phyloP scores from a whole-genome alignment of 1,284 basidiomycete species.

The Phellinidium pouzarii region DNA sequence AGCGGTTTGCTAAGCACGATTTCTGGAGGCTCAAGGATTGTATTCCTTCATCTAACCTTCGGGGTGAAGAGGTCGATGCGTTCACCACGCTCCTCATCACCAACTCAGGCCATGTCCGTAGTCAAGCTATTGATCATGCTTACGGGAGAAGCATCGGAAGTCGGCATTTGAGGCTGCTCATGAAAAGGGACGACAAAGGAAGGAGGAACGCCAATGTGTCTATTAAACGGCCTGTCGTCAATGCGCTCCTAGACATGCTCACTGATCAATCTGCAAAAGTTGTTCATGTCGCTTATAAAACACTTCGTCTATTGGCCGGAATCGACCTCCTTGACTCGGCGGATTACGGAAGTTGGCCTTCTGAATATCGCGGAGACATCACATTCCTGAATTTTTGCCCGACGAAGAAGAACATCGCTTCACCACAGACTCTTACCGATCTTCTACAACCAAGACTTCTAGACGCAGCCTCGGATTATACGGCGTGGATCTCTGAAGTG shows the following conservation, averaged over 20 bases:
- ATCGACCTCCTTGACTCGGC: slow-evolving; percentile 33
- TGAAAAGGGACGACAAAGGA: slow-evolving; percentile 19
- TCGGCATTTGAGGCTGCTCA: slow-evolving; percentile 23
- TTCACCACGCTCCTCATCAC: slow-evolving; percentile 69
- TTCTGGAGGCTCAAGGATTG: slow-evolving; percentile 82
- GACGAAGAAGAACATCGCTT: neutral
- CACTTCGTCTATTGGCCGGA: slow-evolving; percentile 52
- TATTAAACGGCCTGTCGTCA: slow-evolving; percentile 45
- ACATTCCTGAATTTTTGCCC: slow-evolving; percentile 35
- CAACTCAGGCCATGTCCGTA: slow-evolving; percentile 51
- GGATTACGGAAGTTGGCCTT: slow-evolving; percentile 31
- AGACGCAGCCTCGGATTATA: slow-evolving; percentile 41
- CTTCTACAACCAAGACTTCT: slow-evolving; percentile 24
- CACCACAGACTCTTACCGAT: slow-evolving; percentile 23
- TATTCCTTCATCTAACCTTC: slow-evolving; percentile 49
- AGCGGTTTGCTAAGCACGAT: slow-evolving; percentile 48
- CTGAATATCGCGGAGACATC: slow-evolving; percentile 44
- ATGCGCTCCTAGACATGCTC: slow-evolving; percentile 51
- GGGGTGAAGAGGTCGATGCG: slow-evolving; percentile 61
- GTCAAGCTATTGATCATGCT: slow-evolving; percentile 48
- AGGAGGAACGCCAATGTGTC: slow-evolving; percentile 18
- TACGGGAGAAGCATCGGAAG: slow-evolving; percentile 36
- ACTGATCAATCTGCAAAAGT: slow-evolving; percentile 42
- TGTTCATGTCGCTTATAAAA: slow-evolving; percentile 54
- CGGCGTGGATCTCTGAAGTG: slow-evolving; percentile 61